These are phyloP conservation scores for Cubamyces sp. DNA, from an alignment of 768 basidiomycete species.

Conservation along the genomic window DNA sequence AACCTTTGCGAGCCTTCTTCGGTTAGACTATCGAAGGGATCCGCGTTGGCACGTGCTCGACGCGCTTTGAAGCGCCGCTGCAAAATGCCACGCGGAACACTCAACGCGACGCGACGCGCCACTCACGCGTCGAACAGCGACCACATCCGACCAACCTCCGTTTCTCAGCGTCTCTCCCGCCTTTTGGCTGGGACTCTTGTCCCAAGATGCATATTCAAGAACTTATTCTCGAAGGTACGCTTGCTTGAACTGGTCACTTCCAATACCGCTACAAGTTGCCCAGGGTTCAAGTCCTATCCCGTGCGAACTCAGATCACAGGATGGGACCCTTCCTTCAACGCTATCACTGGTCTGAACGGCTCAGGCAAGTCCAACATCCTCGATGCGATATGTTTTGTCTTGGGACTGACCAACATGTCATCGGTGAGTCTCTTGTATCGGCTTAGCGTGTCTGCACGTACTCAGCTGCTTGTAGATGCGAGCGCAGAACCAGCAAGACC, in stretches of 20 bases:
- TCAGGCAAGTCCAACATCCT: constrained; percentile 99
- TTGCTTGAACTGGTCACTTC: background rate
- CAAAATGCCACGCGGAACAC: background rate
- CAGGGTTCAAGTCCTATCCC: constrained; percentile 98
- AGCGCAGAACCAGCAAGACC: constrained; percentile 92
- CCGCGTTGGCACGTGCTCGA: background rate
- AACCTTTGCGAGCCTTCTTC: too few species aligned
- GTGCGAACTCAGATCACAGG: constrained; percentile 94
- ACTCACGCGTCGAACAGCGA: constrained; percentile 19
- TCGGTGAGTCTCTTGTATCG: constrained; percentile 52
- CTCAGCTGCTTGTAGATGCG: constrained; percentile 65
- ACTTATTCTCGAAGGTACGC: constrained; percentile 85
- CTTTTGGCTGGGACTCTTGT: background rate
- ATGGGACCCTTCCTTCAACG: constrained; percentile 98
- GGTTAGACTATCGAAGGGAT: background rate
- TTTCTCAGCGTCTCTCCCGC: background rate
- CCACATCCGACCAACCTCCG: background rate
- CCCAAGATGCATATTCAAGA: constrained; percentile 89
- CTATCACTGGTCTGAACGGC: constrained; percentile 94
- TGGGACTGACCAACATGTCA: constrained; percentile 97
- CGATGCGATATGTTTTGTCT: constrained; percentile 98
- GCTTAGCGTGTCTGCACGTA: background rate
- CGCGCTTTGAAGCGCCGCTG: constrained; percentile 13
- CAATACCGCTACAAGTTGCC: background rate
- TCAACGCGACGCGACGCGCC: constrained; percentile 27